These are phyloP conservation scores for Saussurea involucrata DNA, from an alignment of 129 eudicot species.

Conservation along the genomic window DNA sequence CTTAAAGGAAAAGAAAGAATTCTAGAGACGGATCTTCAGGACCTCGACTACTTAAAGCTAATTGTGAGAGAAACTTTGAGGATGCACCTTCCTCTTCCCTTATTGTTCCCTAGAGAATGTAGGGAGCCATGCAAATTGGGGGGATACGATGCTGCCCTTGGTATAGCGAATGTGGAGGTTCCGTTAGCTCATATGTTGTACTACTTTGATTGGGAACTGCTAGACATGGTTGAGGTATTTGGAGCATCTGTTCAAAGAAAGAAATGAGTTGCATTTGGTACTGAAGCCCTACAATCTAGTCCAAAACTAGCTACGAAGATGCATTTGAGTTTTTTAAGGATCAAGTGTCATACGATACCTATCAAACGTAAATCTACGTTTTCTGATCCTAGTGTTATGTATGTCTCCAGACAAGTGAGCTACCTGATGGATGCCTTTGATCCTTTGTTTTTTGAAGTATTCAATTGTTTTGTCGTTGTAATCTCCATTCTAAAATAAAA, in stretches of 20 bases:
- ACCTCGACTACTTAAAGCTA: conserved; percentile 23
- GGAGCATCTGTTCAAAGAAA: conserved; percentile 14
- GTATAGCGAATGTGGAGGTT: conserved; percentile 14
- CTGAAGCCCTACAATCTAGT: not conserved
- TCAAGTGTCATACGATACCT: not conserved
- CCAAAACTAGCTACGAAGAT: not conserved
- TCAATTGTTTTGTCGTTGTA: not conserved
- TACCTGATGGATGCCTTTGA: not conserved
- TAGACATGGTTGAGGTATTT: conserved; percentile 18
- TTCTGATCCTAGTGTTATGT: not conserved
- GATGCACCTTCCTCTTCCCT: conserved; percentile 25
- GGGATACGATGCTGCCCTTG: conserved; percentile 19
- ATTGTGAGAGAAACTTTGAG: conserved; percentile 33
- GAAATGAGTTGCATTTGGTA: not conserved
- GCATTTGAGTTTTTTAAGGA: not conserved
- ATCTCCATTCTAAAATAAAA: no score
- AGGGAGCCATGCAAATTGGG: not conserved
- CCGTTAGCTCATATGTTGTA: conserved; percentile 3
- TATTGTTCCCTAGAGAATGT: conserved; percentile 28
- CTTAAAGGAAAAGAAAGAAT: not conserved
- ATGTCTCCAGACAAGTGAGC: not conserved
- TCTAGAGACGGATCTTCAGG: conserved; percentile 17
- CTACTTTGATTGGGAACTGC: conserved; percentile 12
- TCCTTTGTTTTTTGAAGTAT: not conserved
- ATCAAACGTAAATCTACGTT: not conserved